Percentiles rank a stretch among this genome's conserved stretches.
Evolutionary conservation across 495 filamentous ascomycete genomes (phyloP).

Genomic region (Lasiosphaeria hispida): DNA sequence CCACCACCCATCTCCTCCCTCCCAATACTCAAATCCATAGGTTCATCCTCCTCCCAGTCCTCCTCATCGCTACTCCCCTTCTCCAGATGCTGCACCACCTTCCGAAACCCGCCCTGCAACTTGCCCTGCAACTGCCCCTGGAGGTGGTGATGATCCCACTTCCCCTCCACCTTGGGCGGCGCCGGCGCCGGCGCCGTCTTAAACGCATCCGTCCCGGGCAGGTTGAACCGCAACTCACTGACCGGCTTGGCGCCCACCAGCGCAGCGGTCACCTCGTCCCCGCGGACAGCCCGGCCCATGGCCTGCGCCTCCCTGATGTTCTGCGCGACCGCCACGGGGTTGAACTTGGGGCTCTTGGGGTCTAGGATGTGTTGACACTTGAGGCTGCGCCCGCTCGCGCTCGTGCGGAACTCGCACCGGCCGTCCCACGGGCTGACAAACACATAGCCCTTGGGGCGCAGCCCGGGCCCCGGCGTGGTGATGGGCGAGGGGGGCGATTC

Average conservation of each 20-base stretch:
- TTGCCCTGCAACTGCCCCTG: constrained; percentile 39
- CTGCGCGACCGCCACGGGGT: constrained; percentile 41
- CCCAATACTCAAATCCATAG: constrained; percentile 69
- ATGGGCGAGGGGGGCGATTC: constrained; percentile 25
- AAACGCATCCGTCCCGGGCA: constrained; percentile 43
- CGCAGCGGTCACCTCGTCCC: constrained; percentile 25
- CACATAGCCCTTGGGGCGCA: constrained; percentile 53
- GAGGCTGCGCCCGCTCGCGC: constrained; percentile 67
- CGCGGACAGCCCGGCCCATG: constrained; percentile 24
- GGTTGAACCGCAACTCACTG: constrained; percentile 87
- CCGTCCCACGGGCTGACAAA: constrained; percentile 87
- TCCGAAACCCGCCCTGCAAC: constrained; percentile 40
- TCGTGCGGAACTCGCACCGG: constrained; percentile 76
- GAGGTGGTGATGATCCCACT: constrained; percentile 21
- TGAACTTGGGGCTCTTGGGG: constrained; percentile 33
- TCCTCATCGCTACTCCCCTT: constrained; percentile 30
- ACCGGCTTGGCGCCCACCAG: constrained; percentile 50
- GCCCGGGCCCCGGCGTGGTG: constrained; percentile 44
- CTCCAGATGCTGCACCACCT: constrained; percentile 24
- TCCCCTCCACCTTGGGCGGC: too few relatives aligned
- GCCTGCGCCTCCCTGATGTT: constrained; percentile 32
- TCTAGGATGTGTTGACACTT: constrained; percentile 72
- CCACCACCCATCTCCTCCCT: constrained; percentile 78
- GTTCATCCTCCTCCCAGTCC: constrained; percentile 21
- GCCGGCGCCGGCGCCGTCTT: not conserved